These are phyloP conservation scores for Silene conica DNA, from an alignment of 148 eudicot species.

Conservation along the genomic window DNA sequence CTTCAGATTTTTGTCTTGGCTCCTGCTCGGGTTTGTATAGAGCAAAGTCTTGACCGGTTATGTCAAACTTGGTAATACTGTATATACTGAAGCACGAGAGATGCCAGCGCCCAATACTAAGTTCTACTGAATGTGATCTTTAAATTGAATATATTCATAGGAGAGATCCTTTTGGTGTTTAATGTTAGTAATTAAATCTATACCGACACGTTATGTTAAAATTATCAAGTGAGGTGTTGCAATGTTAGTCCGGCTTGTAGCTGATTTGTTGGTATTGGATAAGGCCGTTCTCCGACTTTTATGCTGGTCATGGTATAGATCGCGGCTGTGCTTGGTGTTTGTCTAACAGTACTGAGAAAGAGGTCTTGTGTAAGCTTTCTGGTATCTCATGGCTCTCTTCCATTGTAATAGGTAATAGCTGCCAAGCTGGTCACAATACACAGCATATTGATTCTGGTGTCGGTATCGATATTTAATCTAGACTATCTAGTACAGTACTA, in stretches of 20 bases:
- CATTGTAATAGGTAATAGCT: too few relatives aligned
- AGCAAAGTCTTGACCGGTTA: constrained; percentile 21
- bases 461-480: too few relatives aligned
- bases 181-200: constrained; percentile 1
- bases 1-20: constrained; percentile 19
- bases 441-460: too few relatives aligned
- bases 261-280: constrained; percentile 12
- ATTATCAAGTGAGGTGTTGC: neutral
- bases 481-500: too few relatives aligned
- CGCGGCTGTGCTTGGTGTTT: neutral
- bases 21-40: constrained; percentile 30
- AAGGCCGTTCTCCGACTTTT: neutral
- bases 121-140: constrained; percentile 20
- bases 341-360: too few relatives aligned
- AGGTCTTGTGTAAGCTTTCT: too few relatives aligned
- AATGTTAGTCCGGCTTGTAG: constrained; percentile 7
- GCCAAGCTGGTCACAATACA: too few relatives aligned
- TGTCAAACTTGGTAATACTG: constrained; percentile 24
- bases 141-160: constrained; percentile 10
- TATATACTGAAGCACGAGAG: constrained; percentile 23
- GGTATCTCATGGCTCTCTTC: too few relatives aligned
- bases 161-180: constrained; percentile 15
- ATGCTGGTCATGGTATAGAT: neutral
- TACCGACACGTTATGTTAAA: neutral
- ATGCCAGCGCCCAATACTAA: constrained; percentile 17